A percentile compares a stretch with the other conserved stretches of the same genome.
phyloP scores from a whole-genome alignment of 768 basidiomycete species.

The Sistotremastrum niveocremeum region DNA sequence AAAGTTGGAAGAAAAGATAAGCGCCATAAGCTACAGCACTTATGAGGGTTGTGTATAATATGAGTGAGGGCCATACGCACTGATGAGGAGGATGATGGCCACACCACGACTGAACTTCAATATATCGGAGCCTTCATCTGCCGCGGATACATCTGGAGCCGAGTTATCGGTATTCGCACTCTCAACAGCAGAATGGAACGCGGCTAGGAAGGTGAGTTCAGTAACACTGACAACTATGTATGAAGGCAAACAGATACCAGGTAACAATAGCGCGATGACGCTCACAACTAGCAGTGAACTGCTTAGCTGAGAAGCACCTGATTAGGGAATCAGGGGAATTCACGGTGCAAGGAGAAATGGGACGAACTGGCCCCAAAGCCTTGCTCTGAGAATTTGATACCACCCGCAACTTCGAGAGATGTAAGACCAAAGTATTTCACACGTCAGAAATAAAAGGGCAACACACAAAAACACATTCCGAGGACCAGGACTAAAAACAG shows the following conservation, averaged over 20 bases:
- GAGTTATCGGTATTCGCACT: slow-evolving; percentile 1
- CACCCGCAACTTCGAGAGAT: slow-evolving; percentile 40
- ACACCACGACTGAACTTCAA: slow-evolving; percentile 70
- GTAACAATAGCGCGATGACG: slow-evolving; percentile 66
- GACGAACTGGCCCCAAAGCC: slow-evolving; percentile 59
- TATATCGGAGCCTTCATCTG: slow-evolving; percentile 32
- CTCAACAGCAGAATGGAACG: slow-evolving; percentile 52
- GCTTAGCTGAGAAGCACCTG: slow-evolving; percentile 63
- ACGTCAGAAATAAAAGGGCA: too few relatives aligned
- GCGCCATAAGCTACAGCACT: slow-evolving; percentile 46
- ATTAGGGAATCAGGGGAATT: too few relatives aligned
- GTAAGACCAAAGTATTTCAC: too few relatives aligned
- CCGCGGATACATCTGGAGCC: slow-evolving; percentile 12
- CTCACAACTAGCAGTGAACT: slow-evolving; percentile 65
- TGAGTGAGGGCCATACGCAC: slow-evolving; percentile 25
- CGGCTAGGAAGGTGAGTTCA: slow-evolving; percentile 35
- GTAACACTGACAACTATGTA: too few relatives aligned
- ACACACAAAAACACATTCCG: slow-evolving; percentile 68
- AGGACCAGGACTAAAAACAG: slow-evolving; percentile 62
- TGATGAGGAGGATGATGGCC: slow-evolving; percentile 63
- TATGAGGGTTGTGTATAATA: background rate
- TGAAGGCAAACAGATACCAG: slow-evolving; percentile 14
- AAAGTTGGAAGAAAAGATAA: slow-evolving; percentile 69
- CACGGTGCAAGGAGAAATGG: background rate
- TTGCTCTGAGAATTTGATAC: slow-evolving; percentile 64